Evolutionary conservation across 176 grass and related monocot genomes (phyloP), one percentile per base, ranked within the genome.

Genomic region (Elaeis guineensis): DNA sequence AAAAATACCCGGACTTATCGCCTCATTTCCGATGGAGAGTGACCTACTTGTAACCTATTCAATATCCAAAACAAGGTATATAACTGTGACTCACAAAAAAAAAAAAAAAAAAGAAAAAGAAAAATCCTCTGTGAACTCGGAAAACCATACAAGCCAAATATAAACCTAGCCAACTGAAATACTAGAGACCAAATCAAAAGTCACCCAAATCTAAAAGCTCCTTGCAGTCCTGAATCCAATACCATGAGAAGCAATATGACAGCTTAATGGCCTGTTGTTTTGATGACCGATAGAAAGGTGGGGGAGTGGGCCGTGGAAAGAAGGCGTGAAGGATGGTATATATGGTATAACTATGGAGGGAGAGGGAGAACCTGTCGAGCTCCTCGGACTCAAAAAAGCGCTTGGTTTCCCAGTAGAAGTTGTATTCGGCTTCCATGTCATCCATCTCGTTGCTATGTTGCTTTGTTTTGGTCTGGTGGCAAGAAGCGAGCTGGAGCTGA

Each of bases 351-450:
- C 29, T 7, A 35, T 35, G 32, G 25, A 14, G 50, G 16, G 51
- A 2, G 15, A 29, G 9, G 32, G 57, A 24, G 4, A 59, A 68
- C 65, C 65, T 68, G 18, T 68, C 65, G 1, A 68, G 18, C n/a
- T 68, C 65, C 26, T 57, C 51, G 2, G 29, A 32, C 25, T 55
- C 65, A 1, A 68, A 29, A 19, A 68, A 68, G 12, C 51, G 15
- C 65, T 68, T 54, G 18, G 65, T 68, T 68, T 68, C 65, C 65
- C 65, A 68, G 28, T 68, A 68, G 17, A 56, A 28, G 51, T 26
- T 44, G 65, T 68, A 57, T 5, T 68, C 65, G 52, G 65, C 26
- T 5, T 55, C 28, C 65, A 68, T 54, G 50, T 66, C 50, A 24
- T 66, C 64, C 64, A 66, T 66, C 16, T 19, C 0, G 54, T 2